Base-by-base conservation (phyloP, 169 alveolate genomes). In the Plasmodium ovale region DNA sequence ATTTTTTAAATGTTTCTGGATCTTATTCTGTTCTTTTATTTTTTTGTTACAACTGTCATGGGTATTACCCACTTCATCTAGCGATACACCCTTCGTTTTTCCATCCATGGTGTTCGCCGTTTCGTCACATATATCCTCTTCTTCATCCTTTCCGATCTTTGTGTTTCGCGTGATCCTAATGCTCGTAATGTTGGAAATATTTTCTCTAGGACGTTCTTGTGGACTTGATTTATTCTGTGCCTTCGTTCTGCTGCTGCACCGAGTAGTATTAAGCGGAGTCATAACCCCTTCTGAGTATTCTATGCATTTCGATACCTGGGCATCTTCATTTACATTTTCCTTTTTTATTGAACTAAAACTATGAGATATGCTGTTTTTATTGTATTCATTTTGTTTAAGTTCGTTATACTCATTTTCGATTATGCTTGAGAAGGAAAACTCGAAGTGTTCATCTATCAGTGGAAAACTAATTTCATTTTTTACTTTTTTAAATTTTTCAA, bases 401-500 rank as follows among this genome's bases (percentile, higher is more conserved):
- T 60, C 60, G 23, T 47, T 37, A 58, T 65, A 25, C 35, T 58
- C 87, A 44, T 35, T 44, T 19, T 51, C 42, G 10, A 23, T 44
- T 31, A 35, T 16, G 21, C 60, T 65, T 2, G 19, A 56, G n/a
- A 25, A 58, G 12, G 90, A 58, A 51, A 82, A 65, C 3, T 31
- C 58, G n/a, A 82, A 65, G 16, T 82, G 73, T 10, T 72, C 70
- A 51, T 65, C 82, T 39, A 47, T 27, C 21, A 27, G 23, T 65
- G 59, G 72, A 19, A 31, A 19, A 56, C 16, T 14, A 23, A 49
- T 21, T 65, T 82, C 90, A 47, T 51, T 49, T 82, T 82, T 82
- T 19, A 64, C 65, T 82, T 64, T 82, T 82, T 82, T 82, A 27
- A 82, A 9, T 16, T 65, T 82, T 39, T 82, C 90, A 12, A 82